Conservation (phyloP, 805 yeast species). For the Metschnikowia gelsemii region DNA sequence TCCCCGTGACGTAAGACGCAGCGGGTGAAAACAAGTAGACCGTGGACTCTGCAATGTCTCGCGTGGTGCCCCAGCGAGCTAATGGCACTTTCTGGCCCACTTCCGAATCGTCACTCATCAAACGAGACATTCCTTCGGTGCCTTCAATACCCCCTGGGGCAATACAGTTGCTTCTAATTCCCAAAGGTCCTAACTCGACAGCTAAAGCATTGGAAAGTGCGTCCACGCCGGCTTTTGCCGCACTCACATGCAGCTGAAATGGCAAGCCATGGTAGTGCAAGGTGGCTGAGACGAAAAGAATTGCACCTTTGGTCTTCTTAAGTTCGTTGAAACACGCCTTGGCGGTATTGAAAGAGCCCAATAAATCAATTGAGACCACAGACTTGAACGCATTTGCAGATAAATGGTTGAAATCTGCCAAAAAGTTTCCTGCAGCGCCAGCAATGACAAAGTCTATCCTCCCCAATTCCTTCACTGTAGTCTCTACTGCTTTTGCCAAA, state of each 20-base stretch:
- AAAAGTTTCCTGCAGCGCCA: conserved; percentile 95
- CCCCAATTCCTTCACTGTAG: conserved; percentile 68
- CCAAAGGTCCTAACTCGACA: conserved; percentile 88
- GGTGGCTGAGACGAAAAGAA: conserved; percentile 83
- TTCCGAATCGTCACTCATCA: conserved; percentile 33
- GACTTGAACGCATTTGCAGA: conserved; percentile 86
- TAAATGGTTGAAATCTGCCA: conserved; percentile 73
- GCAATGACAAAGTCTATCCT: conserved; percentile 84
- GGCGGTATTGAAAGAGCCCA: conserved; percentile 87
- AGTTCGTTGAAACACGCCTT: conserved; percentile 76
- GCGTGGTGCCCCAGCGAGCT: conserved; percentile 65
- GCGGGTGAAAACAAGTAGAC: conserved; percentile 83
- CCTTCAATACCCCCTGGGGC: conserved; percentile 91
- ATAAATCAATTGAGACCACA: conserved; percentile 79
- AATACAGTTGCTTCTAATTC: conserved; percentile 76
- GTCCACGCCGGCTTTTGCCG: conserved; percentile 95
- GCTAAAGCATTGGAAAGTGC: conserved; percentile 82
- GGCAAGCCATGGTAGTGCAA: conserved; percentile 88
- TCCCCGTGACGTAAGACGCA: conserved; percentile 73
- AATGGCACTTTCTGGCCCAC: conserved; percentile 55
- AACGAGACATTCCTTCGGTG: conserved; percentile 81
- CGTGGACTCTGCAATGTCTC: conserved; percentile 86
- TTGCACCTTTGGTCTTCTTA: conserved; percentile 62
- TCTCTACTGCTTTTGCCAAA: conserved; percentile 61
- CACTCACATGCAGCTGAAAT: conserved; percentile 85